phyloP scores from a whole-genome alignment of 805 yeast genomes.

The Myxozyma udenii region DNA sequence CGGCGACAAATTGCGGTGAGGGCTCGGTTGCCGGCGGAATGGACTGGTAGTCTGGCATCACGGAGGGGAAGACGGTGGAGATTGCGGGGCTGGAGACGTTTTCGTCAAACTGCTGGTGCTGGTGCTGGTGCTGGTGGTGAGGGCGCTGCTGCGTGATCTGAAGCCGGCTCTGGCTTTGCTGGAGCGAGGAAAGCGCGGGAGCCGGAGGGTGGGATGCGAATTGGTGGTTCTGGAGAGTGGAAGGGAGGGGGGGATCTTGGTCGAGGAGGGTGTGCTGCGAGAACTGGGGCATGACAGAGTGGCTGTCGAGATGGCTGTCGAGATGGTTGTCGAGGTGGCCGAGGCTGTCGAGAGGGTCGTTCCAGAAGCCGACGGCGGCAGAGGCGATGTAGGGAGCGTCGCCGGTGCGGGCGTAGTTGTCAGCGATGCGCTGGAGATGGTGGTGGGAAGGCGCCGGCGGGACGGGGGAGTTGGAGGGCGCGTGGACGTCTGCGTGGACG shows the following conservation, averaged over 20 bases:
- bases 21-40: no score
- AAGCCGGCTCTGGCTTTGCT: background rate
- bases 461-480: background rate
- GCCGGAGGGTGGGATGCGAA: background rate
- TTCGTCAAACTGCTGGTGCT: no score
- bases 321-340: background rate
- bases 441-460: background rate
- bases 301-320: slow-evolving; percentile 2
- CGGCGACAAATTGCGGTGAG: no score
- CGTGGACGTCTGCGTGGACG: background rate
- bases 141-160: background rate
- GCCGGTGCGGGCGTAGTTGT: slow-evolving; percentile 12
- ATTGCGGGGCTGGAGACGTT: no score
- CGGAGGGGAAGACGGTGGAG: no score
- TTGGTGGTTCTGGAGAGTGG: background rate
- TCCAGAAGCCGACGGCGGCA: background rate
- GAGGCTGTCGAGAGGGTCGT: background rate
- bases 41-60: no score
- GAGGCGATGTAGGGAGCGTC: slow-evolving; percentile 19
- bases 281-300: background rate
- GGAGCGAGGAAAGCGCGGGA: background rate
- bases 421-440: slow-evolving; percentile 11
- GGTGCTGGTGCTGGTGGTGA: background rate
- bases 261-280: background rate
- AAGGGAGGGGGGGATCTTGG: background rate